These are phyloP conservation scores for Septoria petroselini DNA, from an alignment of 2,329 filamentous ascomycete species.

Conservation along the genomic window DNA sequence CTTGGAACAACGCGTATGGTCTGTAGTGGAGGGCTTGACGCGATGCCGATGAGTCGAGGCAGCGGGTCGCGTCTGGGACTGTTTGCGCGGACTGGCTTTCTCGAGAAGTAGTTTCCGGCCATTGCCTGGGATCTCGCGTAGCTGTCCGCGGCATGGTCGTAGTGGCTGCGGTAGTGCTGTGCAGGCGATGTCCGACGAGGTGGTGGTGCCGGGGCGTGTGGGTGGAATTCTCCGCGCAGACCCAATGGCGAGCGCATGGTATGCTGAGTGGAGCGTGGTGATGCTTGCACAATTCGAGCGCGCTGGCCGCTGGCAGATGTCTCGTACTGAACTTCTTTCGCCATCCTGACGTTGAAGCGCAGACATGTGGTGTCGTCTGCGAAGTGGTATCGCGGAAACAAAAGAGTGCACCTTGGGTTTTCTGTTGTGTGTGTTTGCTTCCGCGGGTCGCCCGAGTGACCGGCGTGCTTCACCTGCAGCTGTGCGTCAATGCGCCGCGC, in stretches of 20 bases:
- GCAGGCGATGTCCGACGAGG: neutral
- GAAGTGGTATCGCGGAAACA: neutral
- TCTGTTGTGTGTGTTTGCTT: constrained; percentile 6
- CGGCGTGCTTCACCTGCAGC: constrained; percentile 2
- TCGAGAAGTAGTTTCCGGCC: neutral
- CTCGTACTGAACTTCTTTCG: neutral
- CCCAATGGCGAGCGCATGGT: neutral
- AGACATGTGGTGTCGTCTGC: neutral
- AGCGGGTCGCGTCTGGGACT: neutral
- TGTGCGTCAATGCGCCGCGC: neutral
- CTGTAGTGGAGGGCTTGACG: neutral
- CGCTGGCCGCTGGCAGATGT: neutral
- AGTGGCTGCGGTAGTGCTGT: neutral
- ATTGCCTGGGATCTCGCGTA: neutral
- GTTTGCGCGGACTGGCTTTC: neutral
- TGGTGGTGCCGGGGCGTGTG: neutral
- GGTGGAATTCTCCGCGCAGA: neutral
- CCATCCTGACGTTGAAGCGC: neutral
- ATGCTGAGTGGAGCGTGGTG: neutral
- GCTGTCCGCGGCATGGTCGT: neutral
- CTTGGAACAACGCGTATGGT: neutral
- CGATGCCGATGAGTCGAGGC: neutral
- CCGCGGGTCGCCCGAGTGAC: neutral
- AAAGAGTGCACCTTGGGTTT: neutral
- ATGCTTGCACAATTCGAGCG: neutral